Evolutionary conservation across 305 asterid genomes (phyloP).

Genomic region (Fraxinus velutina): DNA sequence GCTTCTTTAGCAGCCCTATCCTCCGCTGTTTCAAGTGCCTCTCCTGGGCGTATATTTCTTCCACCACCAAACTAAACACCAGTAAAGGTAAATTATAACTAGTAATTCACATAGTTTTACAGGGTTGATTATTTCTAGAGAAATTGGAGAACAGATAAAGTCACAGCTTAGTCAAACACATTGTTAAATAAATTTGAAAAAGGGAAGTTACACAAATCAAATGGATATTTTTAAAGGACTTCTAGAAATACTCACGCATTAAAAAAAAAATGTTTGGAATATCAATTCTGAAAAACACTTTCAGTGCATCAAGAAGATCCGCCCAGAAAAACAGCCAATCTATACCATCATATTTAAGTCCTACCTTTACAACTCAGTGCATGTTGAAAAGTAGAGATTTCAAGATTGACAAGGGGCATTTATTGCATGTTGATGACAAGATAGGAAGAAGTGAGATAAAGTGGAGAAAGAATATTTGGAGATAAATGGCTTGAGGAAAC

Average conservation of each 20-base stretch:
- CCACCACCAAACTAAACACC: conserved; percentile 80
- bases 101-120: not conserved
- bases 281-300: not conserved
- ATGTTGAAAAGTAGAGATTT: not conserved
- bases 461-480: not conserved
- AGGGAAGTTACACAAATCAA: not conserved
- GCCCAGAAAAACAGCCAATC: not conserved
- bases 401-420: not conserved
- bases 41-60: conserved; percentile 79
- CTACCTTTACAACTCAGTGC: not conserved
- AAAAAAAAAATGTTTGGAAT: not conserved
- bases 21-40: conserved; percentile 71
- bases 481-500: not conserved
- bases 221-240: not conserved
- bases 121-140: not conserved
- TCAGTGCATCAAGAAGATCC: not conserved
- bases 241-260: not conserved
- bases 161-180: not conserved
- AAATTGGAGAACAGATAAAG: not conserved
- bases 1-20: conserved; percentile 70
- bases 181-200: not conserved
- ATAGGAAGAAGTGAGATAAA: not conserved
- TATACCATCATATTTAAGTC: not conserved
- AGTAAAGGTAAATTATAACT: conserved; percentile 9
- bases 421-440: not conserved